phyloP scores from a whole-genome alignment of 1,284 basidiomycete species.

The Cryptococcus amylolentus region DNA sequence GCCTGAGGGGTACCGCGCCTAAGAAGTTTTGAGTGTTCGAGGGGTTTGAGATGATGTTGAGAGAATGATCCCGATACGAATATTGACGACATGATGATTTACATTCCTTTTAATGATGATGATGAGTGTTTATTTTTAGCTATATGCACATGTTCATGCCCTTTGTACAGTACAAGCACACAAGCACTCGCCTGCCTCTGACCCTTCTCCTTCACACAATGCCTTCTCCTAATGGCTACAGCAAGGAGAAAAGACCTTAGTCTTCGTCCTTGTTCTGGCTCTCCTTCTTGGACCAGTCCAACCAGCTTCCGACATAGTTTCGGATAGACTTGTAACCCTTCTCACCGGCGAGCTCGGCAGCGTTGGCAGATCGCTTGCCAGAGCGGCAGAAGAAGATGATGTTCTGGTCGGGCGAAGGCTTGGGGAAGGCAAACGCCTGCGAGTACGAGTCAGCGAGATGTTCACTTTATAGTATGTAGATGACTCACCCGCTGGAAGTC shows the following conservation, averaged over 20 bases:
- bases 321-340: slow-evolving; percentile 80
- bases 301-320: slow-evolving; percentile 89
- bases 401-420: slow-evolving; percentile 71
- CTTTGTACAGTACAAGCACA: neutral
- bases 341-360: slow-evolving; percentile 75
- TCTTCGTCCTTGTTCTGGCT: slow-evolving; percentile 42
- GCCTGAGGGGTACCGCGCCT: neutral
- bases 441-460: neutral
- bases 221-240: neutral
- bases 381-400: slow-evolving; percentile 89
- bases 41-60: too few species aligned
- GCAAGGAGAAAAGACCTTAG: neutral
- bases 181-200: slow-evolving; percentile 1
- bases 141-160: neutral
- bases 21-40: too few species aligned
- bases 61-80: too few species aligned
- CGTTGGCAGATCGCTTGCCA: slow-evolving; percentile 77
- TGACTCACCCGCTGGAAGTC: slow-evolving; percentile 58
- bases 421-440: slow-evolving; percentile 71
- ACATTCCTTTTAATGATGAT: slow-evolving; percentile 5
- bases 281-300: slow-evolving; percentile 76
- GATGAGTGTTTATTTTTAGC: slow-evolving; percentile 8
- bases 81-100: neutral
- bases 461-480: neutral
- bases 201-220: neutral